phyloP scores from a whole-genome alignment of 2,329 filamentous ascomycete genomes.

The Madurella fahalii region DNA sequence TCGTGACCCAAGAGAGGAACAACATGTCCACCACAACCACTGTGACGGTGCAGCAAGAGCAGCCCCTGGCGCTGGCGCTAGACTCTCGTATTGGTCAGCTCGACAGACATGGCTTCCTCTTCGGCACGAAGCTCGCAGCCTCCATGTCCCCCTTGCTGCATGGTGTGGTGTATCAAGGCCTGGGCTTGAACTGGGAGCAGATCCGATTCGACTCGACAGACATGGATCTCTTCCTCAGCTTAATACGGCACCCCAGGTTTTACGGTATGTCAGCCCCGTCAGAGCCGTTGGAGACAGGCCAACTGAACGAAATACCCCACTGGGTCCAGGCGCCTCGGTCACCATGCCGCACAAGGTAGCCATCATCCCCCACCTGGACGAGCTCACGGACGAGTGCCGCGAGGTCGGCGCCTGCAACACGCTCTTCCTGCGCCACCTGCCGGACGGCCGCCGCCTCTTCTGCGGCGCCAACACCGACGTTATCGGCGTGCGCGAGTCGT shows the following conservation, averaged over 20 bases:
- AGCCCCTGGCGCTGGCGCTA: slow-evolving; percentile 5
- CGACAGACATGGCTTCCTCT: slow-evolving; percentile 51
- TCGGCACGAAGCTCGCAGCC: slow-evolving; percentile 53
- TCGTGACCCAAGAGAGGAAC: neutral
- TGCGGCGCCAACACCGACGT: slow-evolving; percentile 81
- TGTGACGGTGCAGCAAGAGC: slow-evolving; percentile 5
- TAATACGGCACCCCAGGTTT: slow-evolving; percentile 55
- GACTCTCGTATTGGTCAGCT: slow-evolving; percentile 28
- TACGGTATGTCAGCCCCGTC: slow-evolving; percentile 45
- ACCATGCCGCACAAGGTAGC: slow-evolving; percentile 83
- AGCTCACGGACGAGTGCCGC: slow-evolving; percentile 66
- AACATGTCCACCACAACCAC: slow-evolving; percentile 10
- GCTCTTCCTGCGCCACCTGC: slow-evolving; percentile 57
- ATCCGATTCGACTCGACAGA: slow-evolving; percentile 50
- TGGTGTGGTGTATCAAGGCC: slow-evolving; percentile 47
- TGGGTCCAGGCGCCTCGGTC: slow-evolving; percentile 60
- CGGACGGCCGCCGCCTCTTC: slow-evolving; percentile 46
- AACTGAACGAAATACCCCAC: too few relatives aligned
- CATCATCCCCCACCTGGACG: slow-evolving; percentile 69
- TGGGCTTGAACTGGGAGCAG: slow-evolving; percentile 50
- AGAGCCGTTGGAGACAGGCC: neutral
- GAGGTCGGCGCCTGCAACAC: slow-evolving; percentile 79
- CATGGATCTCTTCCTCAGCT: slow-evolving; percentile 44
- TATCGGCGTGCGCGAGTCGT: slow-evolving; percentile 70
- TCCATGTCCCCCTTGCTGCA: slow-evolving; percentile 55